These are phyloP conservation scores for Cercospora sesami DNA, from an alignment of 2,329 filamentous ascomycete genomes.

Conservation along the genomic window DNA sequence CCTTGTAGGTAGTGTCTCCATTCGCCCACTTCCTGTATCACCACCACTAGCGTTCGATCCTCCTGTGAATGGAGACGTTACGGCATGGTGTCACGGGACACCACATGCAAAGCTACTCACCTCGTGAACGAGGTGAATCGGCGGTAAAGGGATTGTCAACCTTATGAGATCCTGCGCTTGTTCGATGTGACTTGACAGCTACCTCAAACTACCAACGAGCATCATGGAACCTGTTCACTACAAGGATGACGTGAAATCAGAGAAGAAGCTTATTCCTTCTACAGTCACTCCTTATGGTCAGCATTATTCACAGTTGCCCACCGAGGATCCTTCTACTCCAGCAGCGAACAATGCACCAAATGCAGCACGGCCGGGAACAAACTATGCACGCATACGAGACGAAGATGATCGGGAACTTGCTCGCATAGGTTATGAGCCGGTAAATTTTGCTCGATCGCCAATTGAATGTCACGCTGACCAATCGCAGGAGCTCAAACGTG, in stretches of 20 bases:
- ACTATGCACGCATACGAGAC: constrained; percentile 37
- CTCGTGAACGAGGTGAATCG: constrained; percentile 12
- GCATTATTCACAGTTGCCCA: background rate
- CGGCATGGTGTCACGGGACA: constrained; percentile 13
- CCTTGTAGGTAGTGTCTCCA: constrained; percentile 10
- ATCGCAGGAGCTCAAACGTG: constrained; percentile 58
- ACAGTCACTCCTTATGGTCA: constrained; percentile 11
- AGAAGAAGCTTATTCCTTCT: constrained; percentile 14
- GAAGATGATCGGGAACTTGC: constrained; percentile 62
- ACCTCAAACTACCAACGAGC: constrained; percentile 4
- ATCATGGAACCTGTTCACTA: constrained; percentile 21
- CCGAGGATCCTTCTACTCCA: background rate
- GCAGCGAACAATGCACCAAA: background rate
- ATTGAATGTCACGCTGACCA: background rate
- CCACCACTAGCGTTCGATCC: background rate
- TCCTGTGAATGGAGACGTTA: background rate
- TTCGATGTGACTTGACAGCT: background rate
- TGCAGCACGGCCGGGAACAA: background rate
- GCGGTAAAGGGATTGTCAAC: constrained; percentile 19
- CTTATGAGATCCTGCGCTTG: background rate
- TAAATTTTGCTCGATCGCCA: constrained; percentile 35
- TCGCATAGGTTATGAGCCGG: constrained; percentile 64
- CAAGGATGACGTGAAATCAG: constrained; percentile 6
- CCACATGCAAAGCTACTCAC: background rate
- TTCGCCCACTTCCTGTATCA: constrained; percentile 6